Conservation (phyloP, 768 basidiomycete genomes). For the Pilatotrama ljubarskyi region DNA sequence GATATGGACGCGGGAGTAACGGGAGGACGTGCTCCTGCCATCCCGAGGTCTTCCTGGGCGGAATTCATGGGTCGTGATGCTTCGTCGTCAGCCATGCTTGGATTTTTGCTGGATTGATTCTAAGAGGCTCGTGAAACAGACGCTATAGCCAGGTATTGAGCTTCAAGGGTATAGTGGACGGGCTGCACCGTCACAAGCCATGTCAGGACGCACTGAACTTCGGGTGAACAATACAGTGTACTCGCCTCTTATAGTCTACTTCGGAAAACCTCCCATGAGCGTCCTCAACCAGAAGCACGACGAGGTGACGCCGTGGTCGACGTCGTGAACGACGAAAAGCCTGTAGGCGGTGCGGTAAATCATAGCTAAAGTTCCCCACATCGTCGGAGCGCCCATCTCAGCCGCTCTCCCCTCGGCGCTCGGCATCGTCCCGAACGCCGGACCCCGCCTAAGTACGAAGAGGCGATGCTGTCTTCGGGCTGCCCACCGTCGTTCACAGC, state of each 20-base stretch:
- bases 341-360: background rate
- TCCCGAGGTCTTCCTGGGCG: background rate
- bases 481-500: background rate
- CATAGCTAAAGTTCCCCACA: background rate
- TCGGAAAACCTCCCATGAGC: background rate
- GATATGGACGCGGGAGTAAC: background rate
- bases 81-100: background rate
- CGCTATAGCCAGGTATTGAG: too few species aligned
- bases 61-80: background rate
- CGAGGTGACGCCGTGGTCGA: background rate
- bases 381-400: conserved; percentile 2
- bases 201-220: too few species aligned
- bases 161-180: background rate
- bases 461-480: background rate
- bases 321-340: conserved; percentile 2
- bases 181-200: too few species aligned
- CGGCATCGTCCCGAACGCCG: background rate
- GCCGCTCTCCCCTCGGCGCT: background rate
- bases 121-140: too few species aligned
- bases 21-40: background rate
- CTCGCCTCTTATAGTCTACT: background rate
- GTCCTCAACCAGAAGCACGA: background rate
- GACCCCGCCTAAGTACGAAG: background rate
- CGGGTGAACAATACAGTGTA: background rate
- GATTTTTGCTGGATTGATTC: too few species aligned